A percentile compares a stretch with the other conserved stretches of the same genome.
phyloP scores from a whole-genome alignment of 495 filamentous ascomycete species.

The Trichoderma asperelloides region DNA sequence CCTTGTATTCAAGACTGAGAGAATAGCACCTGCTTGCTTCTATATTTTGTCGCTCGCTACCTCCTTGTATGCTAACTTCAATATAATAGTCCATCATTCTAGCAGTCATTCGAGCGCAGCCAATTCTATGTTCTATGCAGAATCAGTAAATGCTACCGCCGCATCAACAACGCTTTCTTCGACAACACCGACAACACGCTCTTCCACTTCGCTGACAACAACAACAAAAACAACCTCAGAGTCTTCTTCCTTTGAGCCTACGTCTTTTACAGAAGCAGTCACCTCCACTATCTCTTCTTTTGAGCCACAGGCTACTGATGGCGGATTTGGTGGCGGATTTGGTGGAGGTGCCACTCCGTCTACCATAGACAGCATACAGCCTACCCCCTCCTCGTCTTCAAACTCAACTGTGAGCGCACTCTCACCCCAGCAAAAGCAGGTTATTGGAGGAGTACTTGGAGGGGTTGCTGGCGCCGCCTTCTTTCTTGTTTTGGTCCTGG shows the following conservation, averaged over 20 bases:
- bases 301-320: not conserved
- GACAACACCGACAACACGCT: not conserved
- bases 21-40: not conserved
- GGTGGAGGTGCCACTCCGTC: not conserved
- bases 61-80: not conserved
- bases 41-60: not conserved
- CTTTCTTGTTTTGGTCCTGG: constrained; percentile 40
- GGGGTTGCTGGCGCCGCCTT: constrained; percentile 48
- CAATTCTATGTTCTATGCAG: not conserved
- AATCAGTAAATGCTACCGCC: not conserved
- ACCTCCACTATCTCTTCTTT: not conserved
- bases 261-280: not conserved
- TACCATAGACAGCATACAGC: not conserved
- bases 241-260: not conserved
- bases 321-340: not conserved
- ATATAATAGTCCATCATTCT: not conserved
- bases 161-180: not conserved
- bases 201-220: not conserved
- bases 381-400: not conserved
- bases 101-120: not conserved
- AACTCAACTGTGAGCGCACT: constrained; percentile 3
- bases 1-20: not conserved
- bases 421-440: constrained; percentile 18
- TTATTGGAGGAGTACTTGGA: constrained; percentile 55
- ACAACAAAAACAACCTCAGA: not conserved